These are phyloP conservation scores for Linum usitatissimum DNA, from an alignment of 345 rosid species.

Conservation along the genomic window DNA sequence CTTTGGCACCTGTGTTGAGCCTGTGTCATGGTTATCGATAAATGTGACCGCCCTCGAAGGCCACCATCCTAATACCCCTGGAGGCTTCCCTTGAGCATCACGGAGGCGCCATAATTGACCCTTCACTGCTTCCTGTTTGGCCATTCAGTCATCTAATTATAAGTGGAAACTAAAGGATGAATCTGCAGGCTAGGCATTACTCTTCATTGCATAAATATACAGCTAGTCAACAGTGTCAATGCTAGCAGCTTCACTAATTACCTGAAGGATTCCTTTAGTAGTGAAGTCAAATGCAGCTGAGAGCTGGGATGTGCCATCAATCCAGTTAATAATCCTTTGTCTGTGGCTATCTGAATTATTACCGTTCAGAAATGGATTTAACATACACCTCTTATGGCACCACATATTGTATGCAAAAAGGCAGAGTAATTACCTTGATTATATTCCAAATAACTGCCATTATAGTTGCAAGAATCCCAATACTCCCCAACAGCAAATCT, in stretches of 20 bases:
- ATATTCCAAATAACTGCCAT: conserved; percentile 46
- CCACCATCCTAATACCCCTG: conserved; percentile 96
- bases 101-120: conserved; percentile 78
- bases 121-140: conserved; percentile 69
- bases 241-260: conserved; percentile 15
- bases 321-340: conserved; percentile 77
- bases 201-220: neutral
- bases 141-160: conserved; percentile 5
- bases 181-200: neutral
- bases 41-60: conserved; percentile 85
- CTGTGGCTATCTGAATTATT: conserved; percentile 58
- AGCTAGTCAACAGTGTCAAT: neutral
- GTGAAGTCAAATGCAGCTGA: conserved; percentile 92
- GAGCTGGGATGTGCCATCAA: conserved; percentile 62
- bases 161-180: conserved; percentile 6
- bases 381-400: neutral
- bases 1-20: conserved; percentile 67
- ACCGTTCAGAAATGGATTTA: conserved; percentile 1
- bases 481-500: conserved; percentile 75
- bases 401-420: neutral
- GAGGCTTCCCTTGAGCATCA: conserved; percentile 80
- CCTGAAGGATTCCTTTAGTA: conserved; percentile 83
- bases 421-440: conserved; percentile 52
- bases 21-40: conserved; percentile 88
- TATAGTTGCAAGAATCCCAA: conserved; percentile 90